Base-by-base conservation (phyloP, 2,329 filamentous ascomycete species). In the Trichoderma gracile region DNA sequence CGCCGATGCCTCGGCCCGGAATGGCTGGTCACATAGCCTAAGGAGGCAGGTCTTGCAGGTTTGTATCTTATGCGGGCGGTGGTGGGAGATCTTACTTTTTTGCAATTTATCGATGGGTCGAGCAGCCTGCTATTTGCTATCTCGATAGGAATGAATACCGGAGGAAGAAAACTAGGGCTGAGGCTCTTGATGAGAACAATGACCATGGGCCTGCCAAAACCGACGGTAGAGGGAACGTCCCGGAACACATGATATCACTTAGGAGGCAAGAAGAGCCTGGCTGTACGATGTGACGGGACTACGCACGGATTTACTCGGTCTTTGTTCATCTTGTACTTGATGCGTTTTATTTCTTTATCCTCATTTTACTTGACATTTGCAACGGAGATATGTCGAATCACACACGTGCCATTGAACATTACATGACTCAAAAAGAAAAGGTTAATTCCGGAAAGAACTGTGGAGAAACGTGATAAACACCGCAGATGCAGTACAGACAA, bases 201-300 rank as follows among this genome's bases (percentile, higher is more conserved):
- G 58, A 21, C 43, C 19, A 53, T 33, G 40, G 47, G 52, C 50
- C 33, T 33, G 45, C 19, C 50, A 8, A 14, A 17, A 45, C n/a
- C 17, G 54, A 56, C 40, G 19, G 17, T 42, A 59, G 52, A 43
- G 38, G 42, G 15, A 33, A 40, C 27, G 46, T 56, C 38, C 52
- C 30, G 46, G 47, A 30, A 42, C 47, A 54, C 38, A 60, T 60
- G 58, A 67, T 50, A 62, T 64, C 46, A 56, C 45, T 46, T 38
- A 27, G 61, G 53, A 60, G 21, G 57, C 61, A 55, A 62, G 49
- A 30, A 57, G n/a, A 64, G 45, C 61, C 54, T 45, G 56, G 61
- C 56, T 69, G 69, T 70, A 70, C 63, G 67, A 69, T 63, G 27
- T 68, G 66, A 65, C 66, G 65, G 65, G 65, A 67, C 66, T 55